Percentiles rank a stretch among this genome's conserved stretches.
Conservation (phyloP, 257 asterid genomes). For the Forsythia viridissima region DNA sequence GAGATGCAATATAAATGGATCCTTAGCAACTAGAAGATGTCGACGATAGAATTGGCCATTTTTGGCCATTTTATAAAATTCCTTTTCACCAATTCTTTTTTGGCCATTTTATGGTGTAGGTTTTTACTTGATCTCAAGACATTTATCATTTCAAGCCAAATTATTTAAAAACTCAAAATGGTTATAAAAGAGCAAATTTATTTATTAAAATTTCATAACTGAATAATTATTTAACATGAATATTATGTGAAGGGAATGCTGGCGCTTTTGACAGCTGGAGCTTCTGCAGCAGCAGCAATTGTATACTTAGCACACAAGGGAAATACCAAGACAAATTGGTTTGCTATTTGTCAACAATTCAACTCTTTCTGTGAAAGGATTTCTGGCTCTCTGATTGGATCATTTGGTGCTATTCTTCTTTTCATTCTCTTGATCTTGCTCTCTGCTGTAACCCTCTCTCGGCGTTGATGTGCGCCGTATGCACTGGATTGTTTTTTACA, state of each 20-base stretch:
- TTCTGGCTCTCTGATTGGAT: constrained; percentile 41
- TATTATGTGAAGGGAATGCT: constrained; percentile 35
- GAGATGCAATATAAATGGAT: no score
- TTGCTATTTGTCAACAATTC: constrained; percentile 46
- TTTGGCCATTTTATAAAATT: no score
- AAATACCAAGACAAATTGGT: constrained; percentile 40
- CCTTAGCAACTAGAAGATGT: no score
- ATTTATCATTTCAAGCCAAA: no score
- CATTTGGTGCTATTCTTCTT: constrained; percentile 32
- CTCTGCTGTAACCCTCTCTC: constrained; percentile 35
- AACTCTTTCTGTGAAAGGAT: constrained; percentile 41
- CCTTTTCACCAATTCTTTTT: no score
- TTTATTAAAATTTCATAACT: no score
- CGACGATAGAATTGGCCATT: no score
- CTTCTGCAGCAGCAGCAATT: constrained; percentile 52
- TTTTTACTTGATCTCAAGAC: no score
- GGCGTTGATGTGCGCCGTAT: constrained; percentile 12
- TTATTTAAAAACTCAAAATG: no score
- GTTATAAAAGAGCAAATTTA: no score
- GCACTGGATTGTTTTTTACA: not conserved
- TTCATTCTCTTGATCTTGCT: constrained; percentile 29
- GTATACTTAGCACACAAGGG: constrained; percentile 50
- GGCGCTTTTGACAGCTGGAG: constrained; percentile 40
- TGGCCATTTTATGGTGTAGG: no score
- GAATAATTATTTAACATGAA: no score